Conservation (phyloP, 495 filamentous ascomycete species). For the Daldinia loculata region DNA sequence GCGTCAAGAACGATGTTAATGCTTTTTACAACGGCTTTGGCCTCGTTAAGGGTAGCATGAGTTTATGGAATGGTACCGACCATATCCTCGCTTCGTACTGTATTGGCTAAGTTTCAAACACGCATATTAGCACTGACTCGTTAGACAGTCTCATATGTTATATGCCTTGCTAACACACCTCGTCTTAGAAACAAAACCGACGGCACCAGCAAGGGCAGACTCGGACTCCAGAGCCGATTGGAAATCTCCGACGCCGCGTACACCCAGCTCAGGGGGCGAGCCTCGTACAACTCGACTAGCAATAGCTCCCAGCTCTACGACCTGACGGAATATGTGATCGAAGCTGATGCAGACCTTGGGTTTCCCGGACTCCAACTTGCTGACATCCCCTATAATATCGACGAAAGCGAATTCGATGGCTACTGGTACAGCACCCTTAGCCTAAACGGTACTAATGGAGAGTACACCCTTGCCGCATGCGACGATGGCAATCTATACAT, state of each 20-base stretch:
- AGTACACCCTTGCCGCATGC: slow-evolving; percentile 28
- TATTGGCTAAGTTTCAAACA: slow-evolving; percentile 10
- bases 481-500: slow-evolving; percentile 37
- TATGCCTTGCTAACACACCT: neutral
- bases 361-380: slow-evolving; percentile 10
- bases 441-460: slow-evolving; percentile 10
- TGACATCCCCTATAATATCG: slow-evolving; percentile 17
- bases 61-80: slow-evolving; percentile 10
- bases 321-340: slow-evolving; percentile 9
- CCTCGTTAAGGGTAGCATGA: slow-evolving; percentile 12
- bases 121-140: too few relatives aligned
- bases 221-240: slow-evolving; percentile 10
- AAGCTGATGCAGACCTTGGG: slow-evolving; percentile 4
- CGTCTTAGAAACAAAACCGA: slow-evolving; percentile 10
- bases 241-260: slow-evolving; percentile 7
- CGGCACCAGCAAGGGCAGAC: slow-evolving; percentile 3
- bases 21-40: slow-evolving; percentile 22
- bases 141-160: too few relatives aligned
- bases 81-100: slow-evolving; percentile 30
- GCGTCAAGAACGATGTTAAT: slow-evolving; percentile 25
- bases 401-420: slow-evolving; percentile 17
- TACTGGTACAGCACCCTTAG: slow-evolving; percentile 27
- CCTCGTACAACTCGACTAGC: slow-evolving; percentile 1
- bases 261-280: neutral
- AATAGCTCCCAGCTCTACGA: slow-evolving; percentile 10